Evolutionary conservation across 78 protist genomes (phyloP).

Genomic region (Tieghemostelium lacteum): DNA sequence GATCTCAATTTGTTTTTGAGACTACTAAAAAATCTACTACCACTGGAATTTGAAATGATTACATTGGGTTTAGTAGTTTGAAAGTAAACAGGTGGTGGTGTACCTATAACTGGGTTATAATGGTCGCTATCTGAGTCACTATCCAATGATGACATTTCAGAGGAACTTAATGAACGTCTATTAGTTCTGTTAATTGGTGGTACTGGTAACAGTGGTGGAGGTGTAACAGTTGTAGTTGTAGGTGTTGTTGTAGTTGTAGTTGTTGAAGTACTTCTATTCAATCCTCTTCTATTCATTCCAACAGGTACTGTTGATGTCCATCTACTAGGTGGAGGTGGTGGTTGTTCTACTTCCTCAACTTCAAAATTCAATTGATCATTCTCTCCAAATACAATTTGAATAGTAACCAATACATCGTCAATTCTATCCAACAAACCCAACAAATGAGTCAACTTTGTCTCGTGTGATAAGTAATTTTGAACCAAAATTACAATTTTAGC

Average conservation of each 20-base stretch:
- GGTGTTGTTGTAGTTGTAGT: conserved; percentile 10
- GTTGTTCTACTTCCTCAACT: neutral
- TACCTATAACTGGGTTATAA: too few relatives aligned
- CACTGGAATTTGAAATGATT: too few relatives aligned
- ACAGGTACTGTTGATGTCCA: neutral
- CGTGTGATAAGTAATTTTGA: conserved; percentile 37
- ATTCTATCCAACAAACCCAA: conserved; percentile 52
- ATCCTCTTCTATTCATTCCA: neutral
- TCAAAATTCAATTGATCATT: conserved; percentile 13
- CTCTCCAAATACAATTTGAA: conserved; percentile 18
- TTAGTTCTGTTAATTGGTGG: too few relatives aligned
- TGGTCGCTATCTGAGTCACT: conserved; percentile 14
- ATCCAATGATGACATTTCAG: too few relatives aligned
- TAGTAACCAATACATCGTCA: conserved; percentile 41
- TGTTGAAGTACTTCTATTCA: neutral
- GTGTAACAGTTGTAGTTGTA: neutral
- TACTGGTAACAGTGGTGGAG: conserved; percentile 2
- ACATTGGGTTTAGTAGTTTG: too few relatives aligned
- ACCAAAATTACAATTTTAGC: conserved; percentile 37
- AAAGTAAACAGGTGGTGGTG: too few relatives aligned
- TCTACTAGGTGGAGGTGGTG: neutral
- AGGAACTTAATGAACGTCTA: too few relatives aligned
- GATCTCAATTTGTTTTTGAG: neutral
- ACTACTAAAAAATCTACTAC: too few relatives aligned
- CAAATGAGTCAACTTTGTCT: conserved; percentile 14